Conservation (phyloP, 495 filamentous ascomycete species). For the Penicillium antarcticum region DNA sequence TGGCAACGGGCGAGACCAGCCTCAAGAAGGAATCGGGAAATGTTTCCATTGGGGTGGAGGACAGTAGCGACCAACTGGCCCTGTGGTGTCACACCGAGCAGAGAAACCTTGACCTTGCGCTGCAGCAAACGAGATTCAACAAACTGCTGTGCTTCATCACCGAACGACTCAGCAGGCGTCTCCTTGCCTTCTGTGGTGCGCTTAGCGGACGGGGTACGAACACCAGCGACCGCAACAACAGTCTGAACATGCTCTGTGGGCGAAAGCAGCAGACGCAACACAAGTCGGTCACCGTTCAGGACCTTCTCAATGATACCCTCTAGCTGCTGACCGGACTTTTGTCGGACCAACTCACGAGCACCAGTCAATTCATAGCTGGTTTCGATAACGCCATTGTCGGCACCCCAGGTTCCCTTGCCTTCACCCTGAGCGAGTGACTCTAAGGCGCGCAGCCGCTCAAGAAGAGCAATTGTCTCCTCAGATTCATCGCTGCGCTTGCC, state of each 20-base stretch:
- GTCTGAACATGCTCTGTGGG: conserved; percentile 79
- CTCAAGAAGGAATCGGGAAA: conserved; percentile 82
- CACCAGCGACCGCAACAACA: conserved; percentile 83
- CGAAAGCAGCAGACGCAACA: conserved; percentile 73
- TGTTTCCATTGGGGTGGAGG: conserved; percentile 84
- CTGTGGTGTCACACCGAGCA: conserved; percentile 85
- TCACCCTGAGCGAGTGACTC: conserved; percentile 78
- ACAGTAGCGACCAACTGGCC: conserved; percentile 77
- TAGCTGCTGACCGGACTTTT: conserved; percentile 73
- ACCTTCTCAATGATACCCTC: conserved; percentile 85
- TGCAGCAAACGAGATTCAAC: conserved; percentile 83
- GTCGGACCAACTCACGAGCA: conserved; percentile 65
- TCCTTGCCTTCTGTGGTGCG: conserved; percentile 76
- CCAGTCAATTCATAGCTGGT: conserved; percentile 75
- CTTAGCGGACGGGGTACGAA: conserved; percentile 81
- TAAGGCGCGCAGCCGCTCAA: conserved; percentile 73
- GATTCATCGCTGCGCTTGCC: conserved; percentile 78
- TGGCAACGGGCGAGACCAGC: conserved; percentile 88
- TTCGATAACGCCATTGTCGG: conserved; percentile 60
- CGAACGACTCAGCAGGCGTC: conserved; percentile 81
- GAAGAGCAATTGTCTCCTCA: conserved; percentile 62
- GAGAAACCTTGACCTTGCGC: conserved; percentile 72
- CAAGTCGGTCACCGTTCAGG: conserved; percentile 82
- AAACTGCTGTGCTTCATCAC: conserved; percentile 79
- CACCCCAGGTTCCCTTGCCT: conserved; percentile 73